Evolutionary conservation across 2,329 filamentous ascomycete genomes (phyloP).

Genomic region (Pestalotiopsis sp.): DNA sequence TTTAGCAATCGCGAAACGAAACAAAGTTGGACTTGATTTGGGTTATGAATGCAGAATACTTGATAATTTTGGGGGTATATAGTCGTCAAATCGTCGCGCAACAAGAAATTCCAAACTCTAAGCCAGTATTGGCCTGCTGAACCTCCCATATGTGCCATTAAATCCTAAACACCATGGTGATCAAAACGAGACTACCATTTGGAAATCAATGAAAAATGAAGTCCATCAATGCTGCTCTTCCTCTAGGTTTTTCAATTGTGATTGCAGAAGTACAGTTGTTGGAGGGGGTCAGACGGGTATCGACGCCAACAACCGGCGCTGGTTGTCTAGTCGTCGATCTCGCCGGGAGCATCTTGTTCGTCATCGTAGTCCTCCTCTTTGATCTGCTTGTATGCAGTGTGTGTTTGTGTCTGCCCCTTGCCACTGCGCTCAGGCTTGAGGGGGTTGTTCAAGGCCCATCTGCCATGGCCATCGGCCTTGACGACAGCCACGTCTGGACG

Average conservation of each 20-base stretch:
- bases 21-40: background rate
- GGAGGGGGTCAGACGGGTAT: no score
- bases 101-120: background rate
- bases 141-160: background rate
- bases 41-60: background rate
- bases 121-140: background rate
- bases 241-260: no score
- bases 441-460: constrained; percentile 31
- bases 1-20: background rate
- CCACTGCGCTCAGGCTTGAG: constrained; percentile 23
- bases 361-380: background rate
- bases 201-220: background rate
- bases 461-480: constrained; percentile 24
- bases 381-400: background rate
- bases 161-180: background rate
- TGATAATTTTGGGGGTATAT: background rate
- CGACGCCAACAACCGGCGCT: background rate
- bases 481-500: constrained; percentile 32
- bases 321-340: constrained; percentile 23
- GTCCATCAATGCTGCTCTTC: background rate
- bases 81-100: background rate
- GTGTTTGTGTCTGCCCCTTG: constrained; percentile 15
- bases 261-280: no score
- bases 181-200: background rate
- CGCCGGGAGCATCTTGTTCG: constrained; percentile 30